Evolutionary conservation across 2,329 filamentous ascomycete species (phyloP).

Genomic region (Fusarium sp.): DNA sequence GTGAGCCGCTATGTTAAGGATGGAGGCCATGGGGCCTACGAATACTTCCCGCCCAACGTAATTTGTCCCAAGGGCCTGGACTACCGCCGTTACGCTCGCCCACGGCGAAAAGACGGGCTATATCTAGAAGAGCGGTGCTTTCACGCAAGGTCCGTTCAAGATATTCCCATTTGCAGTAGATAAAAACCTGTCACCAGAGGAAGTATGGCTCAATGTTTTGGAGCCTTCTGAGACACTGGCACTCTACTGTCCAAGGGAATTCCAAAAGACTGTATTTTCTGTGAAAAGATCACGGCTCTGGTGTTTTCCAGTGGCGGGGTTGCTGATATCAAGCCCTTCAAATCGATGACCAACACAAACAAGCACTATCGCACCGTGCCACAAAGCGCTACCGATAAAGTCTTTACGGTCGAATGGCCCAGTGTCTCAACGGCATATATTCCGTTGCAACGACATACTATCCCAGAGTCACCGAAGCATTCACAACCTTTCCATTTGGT

Average conservation of each 20-base stretch:
- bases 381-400: fast-evolving
- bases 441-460: not conserved
- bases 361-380: not conserved
- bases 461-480: too few relatives aligned
- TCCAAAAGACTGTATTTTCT: not conserved
- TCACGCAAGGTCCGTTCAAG: conserved; percentile 11
- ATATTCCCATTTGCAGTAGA: too few relatives aligned
- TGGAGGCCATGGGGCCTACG: conserved; percentile 1
- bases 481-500: not conserved
- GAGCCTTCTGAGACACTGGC: conserved; percentile 31
- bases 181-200: not conserved
- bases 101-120: conserved; percentile 1
- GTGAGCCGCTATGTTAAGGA: not conserved
- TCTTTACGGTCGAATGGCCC: conserved; percentile 3
- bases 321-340: not conserved
- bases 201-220: conserved; percentile 1
- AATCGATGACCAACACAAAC: not conserved
- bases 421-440: not conserved
- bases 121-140: not conserved
- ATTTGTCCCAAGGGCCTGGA: conserved; percentile 42
- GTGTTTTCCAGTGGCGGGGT: conserved; percentile 26
- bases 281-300: not conserved
- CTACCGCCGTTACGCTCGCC: conserved; percentile 35
- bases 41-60: conserved; percentile 40
- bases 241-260: conserved; percentile 40